Conservation (phyloP, 1,284 basidiomycete species). For the Ustilago vetiveriae region DNA sequence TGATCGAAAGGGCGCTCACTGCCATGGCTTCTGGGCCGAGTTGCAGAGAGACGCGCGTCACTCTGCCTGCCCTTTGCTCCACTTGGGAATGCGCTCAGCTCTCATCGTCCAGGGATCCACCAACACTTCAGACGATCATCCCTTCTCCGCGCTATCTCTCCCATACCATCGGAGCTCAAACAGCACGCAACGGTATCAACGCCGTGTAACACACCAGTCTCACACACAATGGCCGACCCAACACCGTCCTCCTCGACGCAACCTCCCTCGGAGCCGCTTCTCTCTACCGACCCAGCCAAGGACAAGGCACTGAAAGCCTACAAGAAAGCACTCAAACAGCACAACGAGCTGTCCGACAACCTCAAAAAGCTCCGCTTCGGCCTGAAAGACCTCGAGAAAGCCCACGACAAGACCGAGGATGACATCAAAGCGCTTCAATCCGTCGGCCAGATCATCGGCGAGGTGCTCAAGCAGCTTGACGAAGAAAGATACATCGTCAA, state of each 20-base stretch:
- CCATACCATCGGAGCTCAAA: too few relatives aligned
- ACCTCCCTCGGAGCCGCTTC: slow-evolving; percentile 36
- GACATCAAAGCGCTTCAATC: slow-evolving; percentile 99
- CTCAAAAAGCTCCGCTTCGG: slow-evolving; percentile 63
- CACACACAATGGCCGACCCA: slow-evolving; percentile 46
- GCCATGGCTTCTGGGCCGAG: slow-evolving; percentile 21
- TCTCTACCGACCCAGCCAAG: slow-evolving; percentile 49
- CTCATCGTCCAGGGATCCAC: neutral
- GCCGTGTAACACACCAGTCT: too few relatives aligned
- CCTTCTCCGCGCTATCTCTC: too few relatives aligned
- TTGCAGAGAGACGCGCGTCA: slow-evolving; percentile 32
- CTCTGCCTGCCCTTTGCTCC: slow-evolving; percentile 17
- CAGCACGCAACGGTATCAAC: too few relatives aligned
- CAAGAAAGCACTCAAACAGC: slow-evolving; percentile 66
- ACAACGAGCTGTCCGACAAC: slow-evolving; percentile 69
- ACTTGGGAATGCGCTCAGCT: slow-evolving; percentile 16
- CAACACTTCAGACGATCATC: too few relatives aligned
- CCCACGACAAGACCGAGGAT: slow-evolving; percentile 95
- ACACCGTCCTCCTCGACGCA: slow-evolving; percentile 42
- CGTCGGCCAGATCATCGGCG: slow-evolving; percentile 98
- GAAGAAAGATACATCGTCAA: slow-evolving; percentile 99
- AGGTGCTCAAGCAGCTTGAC: slow-evolving; percentile 98
- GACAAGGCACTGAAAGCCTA: slow-evolving; percentile 64
- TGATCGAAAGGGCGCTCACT: slow-evolving; percentile 2
- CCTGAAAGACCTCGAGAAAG: slow-evolving; percentile 81